Base-by-base conservation (phyloP, 768 basidiomycete genomes). In the Russula sp. region DNA sequence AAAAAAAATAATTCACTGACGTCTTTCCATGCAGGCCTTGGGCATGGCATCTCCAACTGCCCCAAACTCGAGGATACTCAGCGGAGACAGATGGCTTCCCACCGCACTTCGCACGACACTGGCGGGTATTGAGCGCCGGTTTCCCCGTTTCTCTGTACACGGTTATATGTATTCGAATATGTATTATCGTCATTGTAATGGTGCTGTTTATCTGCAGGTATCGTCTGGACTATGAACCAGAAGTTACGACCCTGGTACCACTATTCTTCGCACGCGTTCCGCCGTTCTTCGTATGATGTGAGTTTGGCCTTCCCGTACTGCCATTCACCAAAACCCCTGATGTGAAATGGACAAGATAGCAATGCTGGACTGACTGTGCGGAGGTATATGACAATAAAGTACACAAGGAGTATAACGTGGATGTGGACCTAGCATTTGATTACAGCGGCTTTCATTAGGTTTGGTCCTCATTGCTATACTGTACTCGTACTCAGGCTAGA, bases 11-110 rank as follows among this genome's bases (percentile, higher is more conserved):
- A 1, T 16, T 16, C 31, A 50, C 16, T 60, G 62, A 50, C 42
- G 44, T 47, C 50, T n/a, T 55, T 35, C 62, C 37, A 9, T 18
- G 9, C 70, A 90, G 90, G 94, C 73, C 84, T 99, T 61, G 97
- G 96, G 18, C 97, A 99, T 69, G 86, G 85, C 27, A 91, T 98
- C 59, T 86, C 88, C 8, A 95, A 95, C 71, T 99, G 97, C 71
- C 97, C 97, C 20, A 99, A 98, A 75, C 78, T 97, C 66, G 95
- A 98, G 75, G 97, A 99, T 68, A 83, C 86, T 0, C 93, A 97
- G 71, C 79, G 95, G 56, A 77, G 97, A 69, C 89, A 90, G 74
- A 88, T 95, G 83, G 94, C 94, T 11, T 86, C 89, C 27, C 93
- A 96, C 70, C 78, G 92, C 48, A 82, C 82, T 53, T 77, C 78